Percentiles rank a stretch among this genome's conserved stretches.
phyloP scores from a whole-genome alignment of 106 monocot genomes.

The Dendrobium chrysotoxum region DNA sequence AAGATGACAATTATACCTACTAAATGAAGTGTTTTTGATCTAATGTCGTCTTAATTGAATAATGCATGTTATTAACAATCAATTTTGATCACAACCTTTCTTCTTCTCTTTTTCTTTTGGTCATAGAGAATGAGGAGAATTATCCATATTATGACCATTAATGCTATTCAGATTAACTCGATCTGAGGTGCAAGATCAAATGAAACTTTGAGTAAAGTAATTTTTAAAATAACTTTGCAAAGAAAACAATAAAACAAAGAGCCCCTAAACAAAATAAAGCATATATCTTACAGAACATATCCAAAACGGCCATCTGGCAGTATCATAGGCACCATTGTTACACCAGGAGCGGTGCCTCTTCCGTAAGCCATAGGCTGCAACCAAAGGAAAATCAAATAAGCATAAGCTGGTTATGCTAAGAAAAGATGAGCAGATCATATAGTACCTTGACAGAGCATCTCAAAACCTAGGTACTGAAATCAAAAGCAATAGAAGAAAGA shows the following conservation, averaged over 20 bases:
- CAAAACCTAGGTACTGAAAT: neutral
- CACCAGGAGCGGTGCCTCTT: slow-evolving; percentile 22
- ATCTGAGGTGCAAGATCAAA: neutral
- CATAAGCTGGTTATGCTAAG: neutral
- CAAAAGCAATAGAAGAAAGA: neutral
- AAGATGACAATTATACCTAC: neutral
- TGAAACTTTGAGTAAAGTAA: neutral
- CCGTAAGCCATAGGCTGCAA: slow-evolving; percentile 36
- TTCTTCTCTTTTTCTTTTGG: neutral
- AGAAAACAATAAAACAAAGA: neutral
- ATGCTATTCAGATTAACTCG: neutral
- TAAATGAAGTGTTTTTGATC: neutral
- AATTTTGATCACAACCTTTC: neutral
- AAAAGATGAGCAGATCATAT: neutral
- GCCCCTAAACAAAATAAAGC: neutral
- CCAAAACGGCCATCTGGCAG: slow-evolving; percentile 42
- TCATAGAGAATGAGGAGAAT: neutral
- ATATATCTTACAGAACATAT: slow-evolving; percentile 15
- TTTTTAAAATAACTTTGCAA: neutral
- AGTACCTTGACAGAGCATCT: neutral
- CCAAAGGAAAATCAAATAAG: neutral
- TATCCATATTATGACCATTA: neutral
- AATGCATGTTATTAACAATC: neutral
- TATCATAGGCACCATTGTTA: slow-evolving; percentile 44
- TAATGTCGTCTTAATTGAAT: neutral